Base-by-base conservation (phyloP, 768 basidiomycete species). In the Pleurotus eryngii region DNA sequence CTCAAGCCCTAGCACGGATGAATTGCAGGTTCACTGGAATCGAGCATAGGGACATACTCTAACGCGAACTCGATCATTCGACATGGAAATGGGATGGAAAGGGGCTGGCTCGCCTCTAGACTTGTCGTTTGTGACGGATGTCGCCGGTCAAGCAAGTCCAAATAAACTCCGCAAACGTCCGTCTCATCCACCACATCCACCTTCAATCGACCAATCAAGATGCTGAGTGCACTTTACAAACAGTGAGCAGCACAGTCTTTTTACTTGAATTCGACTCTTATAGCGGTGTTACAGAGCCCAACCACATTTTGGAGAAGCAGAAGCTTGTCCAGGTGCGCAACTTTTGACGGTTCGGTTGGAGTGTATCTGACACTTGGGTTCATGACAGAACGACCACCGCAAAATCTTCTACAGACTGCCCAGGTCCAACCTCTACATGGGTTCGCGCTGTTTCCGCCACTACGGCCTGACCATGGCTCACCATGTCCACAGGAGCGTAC, bases 21-120 rank as follows among this genome's bases (percentile, higher is more conserved):
- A 51, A 54, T 43, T 49, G 59, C 39, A 58, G 57, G 37, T 54
- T 38, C 18, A 22, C 35, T 22, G 20, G 14, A 26, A 39, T 49
- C 42, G 42, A 17, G 27, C 49, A 60, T 53, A 57, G 61, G 48
- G 56, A 80, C 88, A 59, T 76, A 90, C 90, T 74, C 86, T 82
- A 65, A 90, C 85, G 63, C 90, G 88, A 65, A 90, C 83, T 69
- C 89, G 87, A 65, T 90, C 78, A 77, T 75, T 77, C 69, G 77
- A 72, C 76, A 79, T 80, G 70, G 56, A 55, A 59, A 69, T 65
- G 49, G 60, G 61, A 49, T 70, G 68, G 70, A 72, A 71, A 59
- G 62, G 67, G 69, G 63, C 70, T 77, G 74, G 74, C 62, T 57
- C 42, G 42, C 42, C 30, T 35, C 30, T 35, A 35, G 30, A 35